Percentiles rank a stretch among this genome's conserved stretches.
phyloP scores from a whole-genome alignment of 306 rosid species.

The Cyclanthera cordifolia region DNA sequence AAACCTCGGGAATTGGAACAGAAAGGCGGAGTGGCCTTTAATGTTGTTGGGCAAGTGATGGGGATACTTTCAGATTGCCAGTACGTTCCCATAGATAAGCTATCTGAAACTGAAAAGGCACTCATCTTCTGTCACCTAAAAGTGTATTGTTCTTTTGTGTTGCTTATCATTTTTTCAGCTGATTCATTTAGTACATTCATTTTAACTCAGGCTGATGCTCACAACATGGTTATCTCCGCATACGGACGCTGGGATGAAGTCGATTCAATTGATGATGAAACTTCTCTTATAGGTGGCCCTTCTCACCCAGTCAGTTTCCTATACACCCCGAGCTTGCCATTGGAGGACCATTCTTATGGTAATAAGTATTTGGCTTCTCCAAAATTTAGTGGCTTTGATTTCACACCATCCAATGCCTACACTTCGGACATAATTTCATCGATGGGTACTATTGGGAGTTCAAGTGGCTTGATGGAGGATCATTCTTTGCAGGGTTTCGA shows the following conservation, averaged over 20 bases:
- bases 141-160: slow-evolving; percentile 12
- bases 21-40: slow-evolving; percentile 68
- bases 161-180: neutral
- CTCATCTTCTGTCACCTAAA: slow-evolving; percentile 19
- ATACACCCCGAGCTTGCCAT: slow-evolving; percentile 45
- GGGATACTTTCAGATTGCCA: slow-evolving; percentile 59
- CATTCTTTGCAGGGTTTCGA: slow-evolving; percentile 47
- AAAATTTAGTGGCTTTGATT: slow-evolving; percentile 45
- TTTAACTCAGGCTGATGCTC: slow-evolving; percentile 56
- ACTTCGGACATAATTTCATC: slow-evolving; percentile 75
- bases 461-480: slow-evolving; percentile 52
- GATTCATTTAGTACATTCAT: slow-evolving; percentile 6
- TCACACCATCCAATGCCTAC: slow-evolving; percentile 42
- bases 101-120: slow-evolving; percentile 79
- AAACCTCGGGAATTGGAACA: slow-evolving; percentile 37
- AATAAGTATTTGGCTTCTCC: slow-evolving; percentile 51
- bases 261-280: slow-evolving; percentile 46
- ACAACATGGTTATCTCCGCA: slow-evolving; percentile 48
- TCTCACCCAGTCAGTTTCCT: slow-evolving; percentile 20
- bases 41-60: slow-evolving; percentile 69
- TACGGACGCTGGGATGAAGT: slow-evolving; percentile 43
- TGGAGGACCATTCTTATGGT: slow-evolving; percentile 44
- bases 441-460: slow-evolving; percentile 48
- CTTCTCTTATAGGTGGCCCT: slow-evolving; percentile 35
- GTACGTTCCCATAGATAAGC: slow-evolving; percentile 50